Evolutionary conservation across 2,329 filamentous ascomycete species (phyloP).

Genomic region (Aspergillus niger): DNA sequence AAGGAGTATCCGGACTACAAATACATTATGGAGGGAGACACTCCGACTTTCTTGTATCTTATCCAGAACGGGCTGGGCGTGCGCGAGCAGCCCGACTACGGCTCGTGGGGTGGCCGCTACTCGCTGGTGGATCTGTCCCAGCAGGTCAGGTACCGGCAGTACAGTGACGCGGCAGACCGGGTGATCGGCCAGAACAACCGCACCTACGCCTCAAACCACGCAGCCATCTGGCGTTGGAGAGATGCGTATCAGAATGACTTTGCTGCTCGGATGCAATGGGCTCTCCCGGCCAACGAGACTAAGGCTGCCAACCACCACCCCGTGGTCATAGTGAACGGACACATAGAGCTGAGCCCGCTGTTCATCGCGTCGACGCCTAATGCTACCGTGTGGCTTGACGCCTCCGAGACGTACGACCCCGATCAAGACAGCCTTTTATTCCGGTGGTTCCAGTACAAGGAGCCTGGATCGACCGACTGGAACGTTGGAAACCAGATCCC

Average conservation of each 20-base stretch:
- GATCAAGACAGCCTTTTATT: slow-evolving; percentile 26
- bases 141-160: slow-evolving; percentile 25
- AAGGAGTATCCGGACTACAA: slow-evolving; percentile 49
- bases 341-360: slow-evolving; percentile 14
- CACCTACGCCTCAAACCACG: slow-evolving; percentile 43
- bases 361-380: slow-evolving; percentile 20
- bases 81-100: slow-evolving; percentile 44
- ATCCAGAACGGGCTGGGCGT: slow-evolving; percentile 46
- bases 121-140: slow-evolving; percentile 10
- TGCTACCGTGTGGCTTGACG: slow-evolving; percentile 23
- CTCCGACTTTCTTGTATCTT: slow-evolving; percentile 44
- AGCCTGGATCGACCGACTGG: slow-evolving; percentile 20
- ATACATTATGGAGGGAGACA: slow-evolving; percentile 56
- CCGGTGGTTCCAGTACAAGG: slow-evolving; percentile 28
- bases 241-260: slow-evolving; percentile 55
- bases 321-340: slow-evolving; percentile 11
- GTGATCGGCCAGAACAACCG: slow-evolving; percentile 37
- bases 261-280: slow-evolving; percentile 52
- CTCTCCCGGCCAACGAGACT: slow-evolving; percentile 23
- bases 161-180: slow-evolving; percentile 37
- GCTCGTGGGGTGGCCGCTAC: slow-evolving; percentile 47
- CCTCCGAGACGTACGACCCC: slow-evolving; percentile 24
- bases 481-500: slow-evolving; percentile 21
- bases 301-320: slow-evolving; percentile 19
- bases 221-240: slow-evolving; percentile 56